Evolutionary conservation across 1,284 basidiomycete genomes (phyloP).

Genomic region (Sporisorium reilianum): DNA sequence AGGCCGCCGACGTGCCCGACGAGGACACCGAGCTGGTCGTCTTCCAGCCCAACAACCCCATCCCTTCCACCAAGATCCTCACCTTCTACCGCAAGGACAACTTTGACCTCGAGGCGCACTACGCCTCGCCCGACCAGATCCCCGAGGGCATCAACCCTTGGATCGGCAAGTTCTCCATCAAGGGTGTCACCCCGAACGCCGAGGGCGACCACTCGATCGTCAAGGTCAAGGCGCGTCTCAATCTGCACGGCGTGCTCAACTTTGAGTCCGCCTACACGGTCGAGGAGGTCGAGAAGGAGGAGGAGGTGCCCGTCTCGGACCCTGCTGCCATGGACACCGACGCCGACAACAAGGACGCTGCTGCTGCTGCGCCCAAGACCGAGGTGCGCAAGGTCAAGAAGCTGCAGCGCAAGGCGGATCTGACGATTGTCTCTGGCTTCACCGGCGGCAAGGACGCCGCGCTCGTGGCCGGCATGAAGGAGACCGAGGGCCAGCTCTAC

Average conservation of each 20-base stretch:
- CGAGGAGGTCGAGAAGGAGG: constrained; percentile 69
- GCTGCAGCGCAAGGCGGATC: constrained; percentile 67
- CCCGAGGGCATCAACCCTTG: constrained; percentile 66
- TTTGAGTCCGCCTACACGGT: constrained; percentile 68
- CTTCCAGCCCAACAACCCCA: constrained; percentile 69
- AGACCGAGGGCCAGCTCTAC: constrained; percentile 65
- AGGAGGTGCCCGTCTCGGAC: constrained; percentile 65
- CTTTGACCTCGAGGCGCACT: constrained; percentile 66
- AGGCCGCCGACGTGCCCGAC: constrained; percentile 66
- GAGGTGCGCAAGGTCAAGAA: constrained; percentile 68
- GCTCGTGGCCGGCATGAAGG: constrained; percentile 62
- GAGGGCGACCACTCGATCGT: constrained; percentile 68
- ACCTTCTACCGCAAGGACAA: constrained; percentile 70
- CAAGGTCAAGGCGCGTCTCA: constrained; percentile 69
- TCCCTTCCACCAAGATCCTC: constrained; percentile 69
- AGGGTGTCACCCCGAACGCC: constrained; percentile 66
- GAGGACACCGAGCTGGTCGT: constrained; percentile 69
- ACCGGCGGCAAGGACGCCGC: constrained; percentile 55
- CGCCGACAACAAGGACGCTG: constrained; percentile 49
- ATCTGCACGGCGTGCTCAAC: constrained; percentile 68
- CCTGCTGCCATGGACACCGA: constrained; percentile 60
- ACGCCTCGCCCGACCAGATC: constrained; percentile 59
- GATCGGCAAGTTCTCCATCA: constrained; percentile 66
- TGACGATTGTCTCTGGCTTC: constrained; percentile 61
- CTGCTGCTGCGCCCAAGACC: constrained; percentile 60